These are phyloP conservation scores for Cylindrodendrum hubeiense DNA, from an alignment of 2,329 filamentous ascomycete genomes.

Conservation along the genomic window DNA sequence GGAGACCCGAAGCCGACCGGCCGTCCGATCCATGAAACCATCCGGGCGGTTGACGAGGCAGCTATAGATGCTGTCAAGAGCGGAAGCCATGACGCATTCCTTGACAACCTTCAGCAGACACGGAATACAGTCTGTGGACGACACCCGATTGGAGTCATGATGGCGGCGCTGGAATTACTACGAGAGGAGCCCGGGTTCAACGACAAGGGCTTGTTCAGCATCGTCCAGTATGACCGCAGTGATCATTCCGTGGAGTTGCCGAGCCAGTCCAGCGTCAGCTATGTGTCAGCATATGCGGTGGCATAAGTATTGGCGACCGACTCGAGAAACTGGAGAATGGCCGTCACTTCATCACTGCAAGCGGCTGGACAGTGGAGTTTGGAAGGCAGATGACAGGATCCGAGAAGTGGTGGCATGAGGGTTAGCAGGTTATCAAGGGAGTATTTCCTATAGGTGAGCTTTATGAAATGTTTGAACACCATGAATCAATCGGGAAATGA, in stretches of 20 bases:
- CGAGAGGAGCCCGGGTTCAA: conserved; percentile 50
- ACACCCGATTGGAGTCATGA: conserved; percentile 92
- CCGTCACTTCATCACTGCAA: background rate
- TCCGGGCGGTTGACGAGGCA: conserved; percentile 81
- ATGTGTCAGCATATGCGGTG: conserved; percentile 91
- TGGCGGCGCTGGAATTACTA: conserved; percentile 85
- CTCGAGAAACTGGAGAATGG: background rate
- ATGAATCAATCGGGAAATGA: background rate
- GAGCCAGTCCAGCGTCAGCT: conserved; percentile 89
- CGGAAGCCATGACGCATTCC: conserved; percentile 78
- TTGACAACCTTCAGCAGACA: conserved; percentile 76
- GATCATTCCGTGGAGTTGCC: conserved; percentile 76
- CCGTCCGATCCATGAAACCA: conserved; percentile 83
- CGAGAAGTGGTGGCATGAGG: background rate
- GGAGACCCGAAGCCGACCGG: conserved; percentile 49
- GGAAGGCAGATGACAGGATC: background rate
- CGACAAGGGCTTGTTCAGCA: conserved; percentile 73
- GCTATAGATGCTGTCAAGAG: conserved; percentile 89
- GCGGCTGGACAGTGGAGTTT: background rate
- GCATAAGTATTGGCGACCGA: conserved; percentile 56
- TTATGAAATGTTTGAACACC: background rate
- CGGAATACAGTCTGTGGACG: conserved; percentile 94
- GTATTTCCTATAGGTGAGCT: background rate
- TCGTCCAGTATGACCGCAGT: conserved; percentile 90
- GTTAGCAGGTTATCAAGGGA: background rate